Base-by-base conservation (phyloP, 2,329 filamentous ascomycete genomes). In the Cladosporium sp. region DNA sequence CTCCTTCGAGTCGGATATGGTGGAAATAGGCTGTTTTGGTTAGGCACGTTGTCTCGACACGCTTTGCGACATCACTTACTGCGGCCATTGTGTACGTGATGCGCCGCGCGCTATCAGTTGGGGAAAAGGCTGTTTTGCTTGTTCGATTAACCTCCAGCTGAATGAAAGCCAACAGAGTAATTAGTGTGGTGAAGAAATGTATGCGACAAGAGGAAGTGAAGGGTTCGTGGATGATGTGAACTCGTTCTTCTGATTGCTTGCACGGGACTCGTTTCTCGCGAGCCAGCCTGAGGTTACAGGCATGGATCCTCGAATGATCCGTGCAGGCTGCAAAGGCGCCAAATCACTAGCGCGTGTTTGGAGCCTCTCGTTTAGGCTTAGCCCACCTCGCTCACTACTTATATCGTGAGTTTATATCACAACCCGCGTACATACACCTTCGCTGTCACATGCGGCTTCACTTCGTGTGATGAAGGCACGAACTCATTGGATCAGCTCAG, bases 1-100 rank as follows among this genome's bases (percentile, higher is more conserved):
- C 80, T 97, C 92, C 74, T 93, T 95, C 71, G 83, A 87, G 78
- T 97, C 92, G 67, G 90, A 88, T 69, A 97, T 84, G 63, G 93
- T 97, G 53, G 83, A 83, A 62, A 88, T 88, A 65, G 73, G 71
- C 79, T 82, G 33, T 7, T 13, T 16, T 32, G n/a, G 38, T 55
- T 38, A 49, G n/a, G 45, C 35, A 15, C 22, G 20, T 27, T 19
- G 18, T 19, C 19, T 35, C 16, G n/a, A 19, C 7, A 35, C 4
- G 35, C 30, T 32, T 39, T 49, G 25, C 8, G 27, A 40, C 38
- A 25, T 19, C 18, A 52, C 43, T 40, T 49, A 48, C 43, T 49
- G 43, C 43, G 15, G 50, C 51, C 45, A 50, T 50, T 20, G 15
- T 50, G 25, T 18, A 18, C 15, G 43, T 32, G 33, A 39, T 46